Evolutionary conservation across 176 grass and related monocot species (phyloP).

Genomic region (Poa annua): DNA sequence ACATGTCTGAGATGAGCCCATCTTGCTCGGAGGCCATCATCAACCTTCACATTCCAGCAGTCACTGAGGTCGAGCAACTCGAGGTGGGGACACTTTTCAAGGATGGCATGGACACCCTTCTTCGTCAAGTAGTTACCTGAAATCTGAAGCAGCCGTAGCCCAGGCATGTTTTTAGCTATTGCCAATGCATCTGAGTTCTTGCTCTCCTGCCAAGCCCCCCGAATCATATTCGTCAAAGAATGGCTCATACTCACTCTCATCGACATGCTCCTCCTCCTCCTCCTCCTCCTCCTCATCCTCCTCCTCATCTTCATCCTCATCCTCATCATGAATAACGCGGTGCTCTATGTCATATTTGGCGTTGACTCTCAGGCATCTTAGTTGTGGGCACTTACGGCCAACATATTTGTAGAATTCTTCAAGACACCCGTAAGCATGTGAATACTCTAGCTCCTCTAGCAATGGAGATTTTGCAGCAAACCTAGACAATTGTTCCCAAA

Average conservation of each 20-base stretch:
- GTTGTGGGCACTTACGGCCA: neutral
- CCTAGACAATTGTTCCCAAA: neutral
- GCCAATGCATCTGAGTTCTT: neutral
- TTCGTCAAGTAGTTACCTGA: neutral
- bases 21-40: neutral
- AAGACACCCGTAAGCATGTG: neutral
- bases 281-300: neutral
- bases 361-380: slow-evolving; percentile 1
- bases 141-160: neutral
- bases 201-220: neutral
- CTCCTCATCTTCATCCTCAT: neutral
- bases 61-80: neutral
- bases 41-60: neutral
- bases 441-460: neutral
- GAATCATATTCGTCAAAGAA: neutral
- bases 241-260: neutral
- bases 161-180: neutral
- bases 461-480: neutral
- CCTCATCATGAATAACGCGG: neutral
- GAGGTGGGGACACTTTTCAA: neutral
- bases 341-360: neutral
- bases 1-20: slow-evolving; percentile 1
- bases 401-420: neutral
- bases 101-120: slow-evolving; percentile 1
- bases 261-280: too few species aligned